These are phyloP conservation scores for Vanderwaltozyma tropicalis DNA, from an alignment of 805 yeast genomes.

Conservation along the genomic window DNA sequence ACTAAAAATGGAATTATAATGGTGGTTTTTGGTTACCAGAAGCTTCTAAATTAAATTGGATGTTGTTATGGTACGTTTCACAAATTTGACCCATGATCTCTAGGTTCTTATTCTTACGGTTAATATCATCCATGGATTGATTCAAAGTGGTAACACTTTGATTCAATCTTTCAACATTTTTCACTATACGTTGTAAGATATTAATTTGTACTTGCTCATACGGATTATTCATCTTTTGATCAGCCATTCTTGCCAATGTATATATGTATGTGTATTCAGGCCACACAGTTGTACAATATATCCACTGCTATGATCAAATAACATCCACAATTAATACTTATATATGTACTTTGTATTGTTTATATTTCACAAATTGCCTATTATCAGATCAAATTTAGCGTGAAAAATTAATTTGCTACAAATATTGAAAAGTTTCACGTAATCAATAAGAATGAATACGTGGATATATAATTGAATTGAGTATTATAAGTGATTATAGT, in stretches of 20 bases:
- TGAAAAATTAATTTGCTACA: too few relatives aligned
- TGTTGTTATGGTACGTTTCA: constrained; percentile 63
- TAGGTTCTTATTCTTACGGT: constrained; percentile 54
- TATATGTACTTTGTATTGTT: too few relatives aligned
- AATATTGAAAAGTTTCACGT: too few relatives aligned
- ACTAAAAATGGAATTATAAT: constrained; percentile 3
- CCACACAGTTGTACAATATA: too few relatives aligned
- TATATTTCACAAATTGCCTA: too few relatives aligned
- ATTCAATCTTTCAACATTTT: constrained; percentile 65
- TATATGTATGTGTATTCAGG: neutral
- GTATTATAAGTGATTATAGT: too few relatives aligned
- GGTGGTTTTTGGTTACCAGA: constrained; percentile 44
- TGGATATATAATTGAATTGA: too few relatives aligned
- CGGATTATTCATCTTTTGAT: constrained; percentile 61
- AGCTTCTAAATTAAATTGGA: constrained; percentile 57
- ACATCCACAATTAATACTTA: too few relatives aligned
- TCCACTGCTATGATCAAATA: too few relatives aligned
- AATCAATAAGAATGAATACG: too few relatives aligned
- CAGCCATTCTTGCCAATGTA: neutral
- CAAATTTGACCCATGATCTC: constrained; percentile 70
- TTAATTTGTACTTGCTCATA: constrained; percentile 76
- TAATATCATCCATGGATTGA: constrained; percentile 47
- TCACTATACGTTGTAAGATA: constrained; percentile 62
- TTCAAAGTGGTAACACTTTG: constrained; percentile 60
- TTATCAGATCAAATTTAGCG: too few relatives aligned